Conservation (phyloP, 2,329 filamentous ascomycete genomes). For the Paracoccidioides lutzii region DNA sequence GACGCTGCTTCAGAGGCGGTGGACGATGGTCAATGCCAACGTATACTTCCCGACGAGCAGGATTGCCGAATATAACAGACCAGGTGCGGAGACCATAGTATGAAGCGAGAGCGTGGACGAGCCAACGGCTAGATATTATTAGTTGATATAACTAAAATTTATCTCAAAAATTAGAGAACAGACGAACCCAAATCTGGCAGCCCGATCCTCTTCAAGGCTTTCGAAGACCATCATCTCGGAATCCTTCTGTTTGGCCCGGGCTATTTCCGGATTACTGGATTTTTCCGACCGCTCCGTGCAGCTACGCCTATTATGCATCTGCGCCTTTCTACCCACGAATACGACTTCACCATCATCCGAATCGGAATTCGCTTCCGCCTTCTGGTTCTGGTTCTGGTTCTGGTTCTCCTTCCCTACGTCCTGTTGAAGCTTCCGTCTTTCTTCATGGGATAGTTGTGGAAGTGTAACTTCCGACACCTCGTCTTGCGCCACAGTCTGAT, state of each 20-base stretch:
- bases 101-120: slow-evolving; percentile 79
- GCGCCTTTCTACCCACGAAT: slow-evolving; percentile 60
- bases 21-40: slow-evolving; percentile 46
- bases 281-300: slow-evolving; percentile 41
- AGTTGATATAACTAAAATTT: too few relatives aligned
- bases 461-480: slow-evolving; percentile 35
- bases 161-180: too few relatives aligned
- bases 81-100: slow-evolving; percentile 85
- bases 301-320: slow-evolving; percentile 51
- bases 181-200: slow-evolving; percentile 68
- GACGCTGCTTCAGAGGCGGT: neutral
- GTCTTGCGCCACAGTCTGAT: slow-evolving; percentile 36
- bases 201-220: slow-evolving; percentile 58
- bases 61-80: slow-evolving; percentile 59
- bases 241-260: slow-evolving; percentile 32
- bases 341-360: slow-evolving; percentile 59
- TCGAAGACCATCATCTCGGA: slow-evolving; percentile 68
- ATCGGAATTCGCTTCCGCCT: slow-evolving; percentile 12
- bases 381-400: too few relatives aligned
- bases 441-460: slow-evolving; percentile 14
- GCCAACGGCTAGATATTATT: slow-evolving; percentile 52
- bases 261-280: slow-evolving; percentile 20
- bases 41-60: slow-evolving; percentile 67
- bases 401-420: neutral
- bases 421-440: neutral